Base-by-base conservation (phyloP, 768 basidiomycete species). In the Pleurotus djamor region DNA sequence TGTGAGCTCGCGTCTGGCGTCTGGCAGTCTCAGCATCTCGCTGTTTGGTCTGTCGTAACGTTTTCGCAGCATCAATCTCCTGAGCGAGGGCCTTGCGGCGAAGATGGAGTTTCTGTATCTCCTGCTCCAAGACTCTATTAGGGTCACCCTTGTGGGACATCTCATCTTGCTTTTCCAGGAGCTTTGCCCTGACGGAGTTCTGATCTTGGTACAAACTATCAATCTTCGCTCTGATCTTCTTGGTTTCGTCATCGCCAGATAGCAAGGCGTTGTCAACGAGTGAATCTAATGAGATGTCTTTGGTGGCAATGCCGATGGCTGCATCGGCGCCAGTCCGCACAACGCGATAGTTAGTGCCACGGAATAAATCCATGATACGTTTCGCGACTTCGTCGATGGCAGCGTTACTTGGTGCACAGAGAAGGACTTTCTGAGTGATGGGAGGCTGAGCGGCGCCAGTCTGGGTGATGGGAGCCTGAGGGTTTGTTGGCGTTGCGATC, bases 361-460 rank as follows among this genome's bases (percentile, higher is more conserved):
- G 7, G 35, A 89, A 83, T 9, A 79, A 68, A n/a, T 82, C 72
- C 68, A 90, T 92, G 50, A 99, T 75, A 43, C 97, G 89, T 65
- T 85, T 82, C 5, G 93, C 92, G 14, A 99, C 88, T 76, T 99
- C 97, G 67, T 99, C 96, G 43, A 99, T 96, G 28, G 97, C 97
- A 14, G 97, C 97, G 72, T 99, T 99, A 74, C 93, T 96, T 1
- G 97, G 97, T 0, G 97, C 97, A 67, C 97, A 99, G 38, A 99
- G 79, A 14, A 99, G 82, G 45, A 98, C 79, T 68, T 89, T 86
- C 12, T 83, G 75, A 0, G 79, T 68, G 13, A 56, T n/a, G 72
- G 60, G 17, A 9, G 81, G 75, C 33, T 1, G 82, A 74, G n/a
- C 21, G 21, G 21, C 21, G 21, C 21, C 21, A 28, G 21, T 86